Conservation (phyloP, 2,329 filamentous ascomycete species). For the Fusarium subglutinans region DNA sequence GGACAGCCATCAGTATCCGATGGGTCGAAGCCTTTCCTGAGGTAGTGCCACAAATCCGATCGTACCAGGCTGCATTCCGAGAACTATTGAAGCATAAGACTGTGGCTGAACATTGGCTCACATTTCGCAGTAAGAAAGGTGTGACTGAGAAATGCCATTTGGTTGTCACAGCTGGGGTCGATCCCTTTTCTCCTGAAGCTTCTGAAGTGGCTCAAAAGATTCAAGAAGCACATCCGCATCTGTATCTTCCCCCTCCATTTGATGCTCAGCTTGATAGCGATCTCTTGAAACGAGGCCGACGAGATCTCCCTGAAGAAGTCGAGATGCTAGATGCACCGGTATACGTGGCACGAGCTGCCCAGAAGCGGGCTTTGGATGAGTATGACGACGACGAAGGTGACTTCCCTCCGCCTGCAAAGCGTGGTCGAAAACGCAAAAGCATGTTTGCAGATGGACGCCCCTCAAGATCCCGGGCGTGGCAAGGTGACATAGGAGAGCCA, state of each 20-base stretch:
- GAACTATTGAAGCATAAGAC: slow-evolving; percentile 49
- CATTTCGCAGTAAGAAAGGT: slow-evolving; percentile 53
- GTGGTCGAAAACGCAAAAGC: slow-evolving; percentile 33
- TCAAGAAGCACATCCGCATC: slow-evolving; percentile 55
- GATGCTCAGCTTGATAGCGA: slow-evolving; percentile 20
- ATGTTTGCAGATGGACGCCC: background rate
- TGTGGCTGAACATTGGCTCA: slow-evolving; percentile 55
- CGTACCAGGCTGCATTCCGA: slow-evolving; percentile 51
- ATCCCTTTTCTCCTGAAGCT: slow-evolving; percentile 55
- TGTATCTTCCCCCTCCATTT: slow-evolving; percentile 43
- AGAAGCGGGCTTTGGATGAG: slow-evolving; percentile 45
- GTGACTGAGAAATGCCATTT: slow-evolving; percentile 56
- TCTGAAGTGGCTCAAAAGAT: slow-evolving; percentile 57
- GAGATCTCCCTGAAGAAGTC: slow-evolving; percentile 54
- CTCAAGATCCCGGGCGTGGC: slow-evolving; percentile 9
- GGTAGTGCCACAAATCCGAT: slow-evolving; percentile 52
- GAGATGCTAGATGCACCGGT: slow-evolving; percentile 62
- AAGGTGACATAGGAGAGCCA: slow-evolving; percentile 17
- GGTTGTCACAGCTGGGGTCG: slow-evolving; percentile 53
- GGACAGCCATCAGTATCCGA: slow-evolving; percentile 56
- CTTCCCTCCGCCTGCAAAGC: slow-evolving; percentile 30
- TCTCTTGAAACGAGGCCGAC: slow-evolving; percentile 45
- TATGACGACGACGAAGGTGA: slow-evolving; percentile 32
- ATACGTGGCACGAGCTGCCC: slow-evolving; percentile 54
- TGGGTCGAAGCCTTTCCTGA: slow-evolving; percentile 56